These are phyloP conservation scores for Angomonas desouzai DNA, from an alignment of 208 protist genomes.

Conservation along the genomic window DNA sequence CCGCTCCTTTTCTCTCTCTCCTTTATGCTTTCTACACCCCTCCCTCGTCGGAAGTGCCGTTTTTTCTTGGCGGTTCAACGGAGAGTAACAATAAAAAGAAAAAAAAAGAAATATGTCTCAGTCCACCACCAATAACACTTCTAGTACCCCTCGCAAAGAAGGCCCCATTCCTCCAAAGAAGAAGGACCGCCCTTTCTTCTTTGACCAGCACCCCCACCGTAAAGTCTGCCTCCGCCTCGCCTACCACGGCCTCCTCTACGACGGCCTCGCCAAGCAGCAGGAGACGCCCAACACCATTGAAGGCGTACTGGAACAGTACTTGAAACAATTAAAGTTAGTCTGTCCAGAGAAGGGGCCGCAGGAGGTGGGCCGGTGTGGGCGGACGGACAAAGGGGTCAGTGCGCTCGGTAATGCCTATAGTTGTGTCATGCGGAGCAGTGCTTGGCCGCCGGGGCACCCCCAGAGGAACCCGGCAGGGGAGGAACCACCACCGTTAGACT, in stretches of 20 bases:
- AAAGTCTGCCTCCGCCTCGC: slow-evolving; percentile 82
- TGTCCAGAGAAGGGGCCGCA: slow-evolving; percentile 41
- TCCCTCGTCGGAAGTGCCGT: too few species aligned
- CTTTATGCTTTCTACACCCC: too few species aligned
- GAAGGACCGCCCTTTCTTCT: slow-evolving; percentile 42
- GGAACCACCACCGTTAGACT: background rate
- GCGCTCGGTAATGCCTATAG: slow-evolving; percentile 82
- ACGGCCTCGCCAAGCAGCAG: slow-evolving; percentile 79
- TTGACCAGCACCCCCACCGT: slow-evolving; percentile 66
- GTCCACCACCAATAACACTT: background rate
- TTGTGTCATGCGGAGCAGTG: slow-evolving; percentile 61
- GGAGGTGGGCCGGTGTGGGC: slow-evolving; percentile 73
- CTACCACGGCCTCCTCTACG: slow-evolving; percentile 82
- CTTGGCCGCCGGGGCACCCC: slow-evolving; percentile 23
- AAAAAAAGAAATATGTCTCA: background rate
- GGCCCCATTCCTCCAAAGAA: slow-evolving; percentile 20
- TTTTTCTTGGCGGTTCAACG: too few species aligned
- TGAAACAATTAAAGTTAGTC: slow-evolving; percentile 59
- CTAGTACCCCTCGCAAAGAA: too few species aligned
- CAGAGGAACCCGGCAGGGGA: background rate
- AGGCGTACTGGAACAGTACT: slow-evolving; percentile 41
- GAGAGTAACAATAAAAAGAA: background rate
- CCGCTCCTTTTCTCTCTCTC: too few species aligned
- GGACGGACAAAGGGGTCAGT: slow-evolving; percentile 88
- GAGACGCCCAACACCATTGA: slow-evolving; percentile 85